Evolutionary conservation across 257 asterid species (phyloP).

Genomic region (Cinchona pubescens): DNA sequence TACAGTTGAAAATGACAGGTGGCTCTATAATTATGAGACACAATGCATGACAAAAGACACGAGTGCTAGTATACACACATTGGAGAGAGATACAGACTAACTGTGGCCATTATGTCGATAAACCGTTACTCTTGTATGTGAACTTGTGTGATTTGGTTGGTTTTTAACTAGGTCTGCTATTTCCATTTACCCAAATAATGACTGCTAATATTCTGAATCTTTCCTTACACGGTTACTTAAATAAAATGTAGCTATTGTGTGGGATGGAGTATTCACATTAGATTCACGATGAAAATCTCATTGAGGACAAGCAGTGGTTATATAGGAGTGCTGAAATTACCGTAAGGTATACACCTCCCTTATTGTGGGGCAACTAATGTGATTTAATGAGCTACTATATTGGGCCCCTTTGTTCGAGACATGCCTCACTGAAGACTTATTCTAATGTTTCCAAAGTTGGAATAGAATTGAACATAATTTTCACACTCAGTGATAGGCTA

Average conservation of each 20-base stretch:
- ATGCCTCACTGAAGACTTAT: background rate
- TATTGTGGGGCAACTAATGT: no score
- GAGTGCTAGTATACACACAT: background rate
- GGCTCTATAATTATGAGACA: background rate
- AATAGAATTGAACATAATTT: background rate
- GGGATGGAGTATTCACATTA: background rate
- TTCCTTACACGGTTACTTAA: background rate
- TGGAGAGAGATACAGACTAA: background rate
- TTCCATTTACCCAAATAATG: background rate
- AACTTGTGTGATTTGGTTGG: background rate
- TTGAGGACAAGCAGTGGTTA: background rate
- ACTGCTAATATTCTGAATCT: background rate
- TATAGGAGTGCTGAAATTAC: background rate
- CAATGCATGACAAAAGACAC: background rate
- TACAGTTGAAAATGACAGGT: background rate
- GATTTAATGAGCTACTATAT: background rate
- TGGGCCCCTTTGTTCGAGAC: background rate
- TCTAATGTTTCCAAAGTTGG: background rate
- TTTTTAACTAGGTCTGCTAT: background rate
- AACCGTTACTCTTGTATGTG: background rate
- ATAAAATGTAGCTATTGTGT: background rate
- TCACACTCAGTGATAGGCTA: no score
- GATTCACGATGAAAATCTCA: background rate
- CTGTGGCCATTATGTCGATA: background rate
- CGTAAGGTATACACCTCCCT: background rate